These are phyloP conservation scores for Fraxinus latifolia DNA, from an alignment of 305 asterid genomes.

Conservation along the genomic window DNA sequence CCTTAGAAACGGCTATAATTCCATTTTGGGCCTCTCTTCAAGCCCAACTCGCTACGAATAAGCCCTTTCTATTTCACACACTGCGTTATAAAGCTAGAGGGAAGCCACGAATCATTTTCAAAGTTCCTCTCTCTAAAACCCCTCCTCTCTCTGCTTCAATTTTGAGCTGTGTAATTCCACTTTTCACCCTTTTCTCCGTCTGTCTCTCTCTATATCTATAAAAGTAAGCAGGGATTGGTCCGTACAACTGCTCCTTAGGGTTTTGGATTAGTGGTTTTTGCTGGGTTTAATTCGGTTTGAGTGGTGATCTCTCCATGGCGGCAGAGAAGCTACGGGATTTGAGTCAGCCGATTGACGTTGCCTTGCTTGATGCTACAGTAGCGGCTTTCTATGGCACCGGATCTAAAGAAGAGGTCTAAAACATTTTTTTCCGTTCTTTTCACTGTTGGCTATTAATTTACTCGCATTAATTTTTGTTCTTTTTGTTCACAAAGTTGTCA, in stretches of 20 bases:
- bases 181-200: background rate
- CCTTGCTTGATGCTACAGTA: slow-evolving; percentile 86
- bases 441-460: background rate
- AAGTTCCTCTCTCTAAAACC: slow-evolving; percentile 23
- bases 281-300: slow-evolving; percentile 46
- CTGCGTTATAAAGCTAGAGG: slow-evolving; percentile 39
- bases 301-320: slow-evolving; percentile 54
- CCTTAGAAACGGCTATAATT: background rate
- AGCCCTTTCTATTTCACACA: background rate
- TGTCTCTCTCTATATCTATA: background rate
- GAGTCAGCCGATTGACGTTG: slow-evolving; percentile 80
- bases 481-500: background rate
- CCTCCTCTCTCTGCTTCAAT: slow-evolving; percentile 61
- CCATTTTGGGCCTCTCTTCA: background rate
- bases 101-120: slow-evolving; percentile 35
- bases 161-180: slow-evolving; percentile 61
- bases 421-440: background rate
- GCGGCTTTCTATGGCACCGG: slow-evolving; percentile 94
- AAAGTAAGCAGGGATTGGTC: slow-evolving; percentile 31
- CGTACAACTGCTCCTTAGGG: slow-evolving; percentile 38
- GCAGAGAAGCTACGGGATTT: slow-evolving; percentile 86
- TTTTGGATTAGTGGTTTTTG: slow-evolving; percentile 23
- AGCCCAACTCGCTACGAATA: background rate
- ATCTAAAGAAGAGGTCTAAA: slow-evolving; percentile 83
- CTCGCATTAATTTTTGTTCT: background rate